Evolutionary conservation across 2,329 filamentous ascomycete genomes (phyloP).

Genomic region (Xylariales sp.): DNA sequence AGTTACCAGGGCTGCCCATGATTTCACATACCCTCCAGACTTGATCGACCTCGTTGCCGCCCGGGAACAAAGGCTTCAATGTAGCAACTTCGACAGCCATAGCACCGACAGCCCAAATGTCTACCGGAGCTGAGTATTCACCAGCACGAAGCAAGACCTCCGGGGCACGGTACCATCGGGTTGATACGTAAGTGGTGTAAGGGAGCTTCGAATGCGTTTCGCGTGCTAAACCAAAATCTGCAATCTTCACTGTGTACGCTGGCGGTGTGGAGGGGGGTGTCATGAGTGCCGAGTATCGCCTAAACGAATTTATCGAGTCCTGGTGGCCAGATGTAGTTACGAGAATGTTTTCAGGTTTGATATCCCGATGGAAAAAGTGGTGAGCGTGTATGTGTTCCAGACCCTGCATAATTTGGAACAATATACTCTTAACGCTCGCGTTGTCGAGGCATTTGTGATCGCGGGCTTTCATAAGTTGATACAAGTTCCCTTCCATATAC

Average conservation of each 20-base stretch:
- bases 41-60: slow-evolving; percentile 97
- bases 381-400: slow-evolving; percentile 98
- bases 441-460: slow-evolving; percentile 95
- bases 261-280: slow-evolving; percentile 96
- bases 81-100: slow-evolving; percentile 99
- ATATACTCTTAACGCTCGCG: slow-evolving; percentile 93
- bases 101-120: slow-evolving; percentile 97
- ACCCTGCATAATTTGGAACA: slow-evolving; percentile 96
- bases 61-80: slow-evolving; percentile 94
- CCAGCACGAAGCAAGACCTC: slow-evolving; percentile 94
- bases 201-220: slow-evolving; percentile 97
- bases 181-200: slow-evolving; percentile 98
- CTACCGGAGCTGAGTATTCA: slow-evolving; percentile 96
- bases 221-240: slow-evolving; percentile 96
- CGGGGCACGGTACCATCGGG: slow-evolving; percentile 96
- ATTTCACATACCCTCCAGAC: slow-evolving; percentile 99
- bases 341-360: slow-evolving; percentile 98
- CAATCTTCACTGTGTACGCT: slow-evolving; percentile 96
- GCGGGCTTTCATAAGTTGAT: slow-evolving; percentile 97
- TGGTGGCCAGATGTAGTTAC: slow-evolving; percentile 90
- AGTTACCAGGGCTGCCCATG: slow-evolving; percentile 98
- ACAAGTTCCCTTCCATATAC: slow-evolving; percentile 99
- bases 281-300: slow-evolving; percentile 90
- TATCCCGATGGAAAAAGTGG: slow-evolving; percentile 98
- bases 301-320: slow-evolving; percentile 86